These are phyloP conservation scores for Nannochloropsis gaditana DNA, from an alignment of 108 stramenopile species.

Conservation along the genomic window DNA sequence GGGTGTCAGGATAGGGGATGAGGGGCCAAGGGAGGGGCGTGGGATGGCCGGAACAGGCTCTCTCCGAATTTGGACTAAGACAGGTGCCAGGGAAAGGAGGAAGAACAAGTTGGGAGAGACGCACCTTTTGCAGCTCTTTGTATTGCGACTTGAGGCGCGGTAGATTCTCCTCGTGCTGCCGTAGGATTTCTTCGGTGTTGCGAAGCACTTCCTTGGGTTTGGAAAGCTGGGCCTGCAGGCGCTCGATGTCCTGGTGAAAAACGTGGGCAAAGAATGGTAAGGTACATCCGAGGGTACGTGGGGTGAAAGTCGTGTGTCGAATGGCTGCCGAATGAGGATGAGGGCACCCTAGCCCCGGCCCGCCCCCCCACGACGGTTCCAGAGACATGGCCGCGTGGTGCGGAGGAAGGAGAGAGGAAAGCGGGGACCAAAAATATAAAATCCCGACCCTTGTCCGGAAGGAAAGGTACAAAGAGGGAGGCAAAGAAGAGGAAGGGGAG, in stretches of 20 bases:
- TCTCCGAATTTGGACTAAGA: too few species aligned
- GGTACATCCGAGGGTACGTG: too few species aligned
- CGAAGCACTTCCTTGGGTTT: neutral
- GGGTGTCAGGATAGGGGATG: neutral
- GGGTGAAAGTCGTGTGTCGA: too few species aligned
- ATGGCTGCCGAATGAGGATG: too few species aligned
- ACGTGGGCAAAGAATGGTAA: too few species aligned
- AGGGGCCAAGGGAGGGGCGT: neutral
- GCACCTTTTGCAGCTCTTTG: conserved; percentile 6
- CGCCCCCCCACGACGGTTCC: too few species aligned
- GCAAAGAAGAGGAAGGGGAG: neutral
- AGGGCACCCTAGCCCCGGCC: too few species aligned
- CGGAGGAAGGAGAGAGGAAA: too few species aligned
- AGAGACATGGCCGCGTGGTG: too few species aligned
- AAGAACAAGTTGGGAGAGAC: neutral
- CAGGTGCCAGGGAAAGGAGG: neutral
- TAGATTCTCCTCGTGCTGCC: neutral
- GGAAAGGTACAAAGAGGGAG: neutral
- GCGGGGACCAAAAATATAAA: too few species aligned
- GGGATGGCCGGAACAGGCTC: neutral
- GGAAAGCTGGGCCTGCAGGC: neutral
- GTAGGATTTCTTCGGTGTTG: neutral
- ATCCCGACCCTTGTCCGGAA: neutral
- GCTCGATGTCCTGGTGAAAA: neutral
- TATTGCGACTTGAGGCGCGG: neutral